phyloP scores from a whole-genome alignment of 208 protist genomes.

The Wallacemonas collosoma region DNA sequence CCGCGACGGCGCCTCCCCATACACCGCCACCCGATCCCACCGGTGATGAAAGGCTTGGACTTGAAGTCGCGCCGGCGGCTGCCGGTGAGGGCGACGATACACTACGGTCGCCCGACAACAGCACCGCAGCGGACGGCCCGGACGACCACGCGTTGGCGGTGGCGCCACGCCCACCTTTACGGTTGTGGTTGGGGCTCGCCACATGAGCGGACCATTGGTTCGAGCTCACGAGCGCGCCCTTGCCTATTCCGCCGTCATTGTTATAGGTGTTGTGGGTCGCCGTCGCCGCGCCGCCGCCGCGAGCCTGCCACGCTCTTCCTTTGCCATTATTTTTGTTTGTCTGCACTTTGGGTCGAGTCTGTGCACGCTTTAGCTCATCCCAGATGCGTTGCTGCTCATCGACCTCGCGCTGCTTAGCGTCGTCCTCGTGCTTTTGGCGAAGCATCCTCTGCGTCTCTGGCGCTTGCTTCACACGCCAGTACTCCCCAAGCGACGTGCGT shows the following conservation, averaged over 20 bases:
- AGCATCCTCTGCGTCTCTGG: slow-evolving; percentile 63
- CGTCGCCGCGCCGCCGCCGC: slow-evolving; percentile 17
- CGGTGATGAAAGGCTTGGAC: not conserved
- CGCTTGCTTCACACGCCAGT: slow-evolving; percentile 75
- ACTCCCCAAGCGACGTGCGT: slow-evolving; percentile 55
- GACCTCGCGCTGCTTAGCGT: slow-evolving; percentile 34
- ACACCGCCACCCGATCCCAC: not conserved
- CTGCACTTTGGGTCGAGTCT: not conserved
- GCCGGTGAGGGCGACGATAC: not conserved
- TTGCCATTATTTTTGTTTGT: slow-evolving; percentile 31
- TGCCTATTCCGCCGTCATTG: not conserved
- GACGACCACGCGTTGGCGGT: slow-evolving; percentile 9
- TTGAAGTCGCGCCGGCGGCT: not conserved
- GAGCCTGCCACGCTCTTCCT: slow-evolving; percentile 50
- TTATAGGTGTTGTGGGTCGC: not conserved
- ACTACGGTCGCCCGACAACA: not conserved
- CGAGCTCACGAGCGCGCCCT: no score
- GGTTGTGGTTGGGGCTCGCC: not conserved
- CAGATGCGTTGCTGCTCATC: slow-evolving; percentile 31
- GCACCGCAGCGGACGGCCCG: slow-evolving; percentile 12
- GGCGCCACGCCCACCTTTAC: slow-evolving; percentile 17
- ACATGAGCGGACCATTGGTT: not conserved
- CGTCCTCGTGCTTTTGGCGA: slow-evolving; percentile 46
- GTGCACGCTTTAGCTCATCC: slow-evolving; percentile 7
- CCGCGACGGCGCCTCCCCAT: not conserved